Base-by-base conservation (phyloP, 2,329 filamentous ascomycete species). In the Raffaelea arxii region DNA sequence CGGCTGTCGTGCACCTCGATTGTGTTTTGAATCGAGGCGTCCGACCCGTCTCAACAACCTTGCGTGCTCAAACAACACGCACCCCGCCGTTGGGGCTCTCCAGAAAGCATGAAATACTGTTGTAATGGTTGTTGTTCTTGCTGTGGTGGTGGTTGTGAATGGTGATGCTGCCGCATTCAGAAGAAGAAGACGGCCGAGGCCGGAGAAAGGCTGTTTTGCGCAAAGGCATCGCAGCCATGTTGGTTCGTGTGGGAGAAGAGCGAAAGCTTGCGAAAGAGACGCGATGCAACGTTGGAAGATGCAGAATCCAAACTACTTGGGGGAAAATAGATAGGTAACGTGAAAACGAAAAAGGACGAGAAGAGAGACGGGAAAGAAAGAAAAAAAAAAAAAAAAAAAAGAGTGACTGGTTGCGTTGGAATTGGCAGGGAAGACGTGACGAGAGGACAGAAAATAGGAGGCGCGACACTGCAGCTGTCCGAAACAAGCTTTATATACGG, bases 41-140 rank as follows among this genome's bases (percentile, higher is more conserved):
- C 47, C 47, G 50, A 49, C 49, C 51, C 43, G 43, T 37, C 36
- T 25, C 23, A 7, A n/a, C 16, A 19, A 42, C 18, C 44, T 46
- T 44, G 44, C 27, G 46, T 52, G 22, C 43, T 65, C 68, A 75
- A 57, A 70, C 57, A 55, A 56, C 59, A 52, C 56, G 56, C 51
- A 72, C 71, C 72, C 72, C 72, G 54, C 51, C 71, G 57, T 71
- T 75, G 71, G 73, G 73, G 71, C 64, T 74, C 68, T 68, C 61
- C 49, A 47, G 46, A 48, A 37, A 42, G 49, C 45, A 42, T 39
- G 30, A 18, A 43, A 50, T 56, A 49, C 36, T 41, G 10, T 18
- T 43, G 38, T 46, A 43, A 25, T 27, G 16, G 25, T 23, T 22
- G 45, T 38, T 47, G 30, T 23, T 47, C 3, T 16, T 23, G 18